These are phyloP conservation scores for Gynochthodes officinalis DNA, from an alignment of 257 asterid genomes.

Conservation along the genomic window DNA sequence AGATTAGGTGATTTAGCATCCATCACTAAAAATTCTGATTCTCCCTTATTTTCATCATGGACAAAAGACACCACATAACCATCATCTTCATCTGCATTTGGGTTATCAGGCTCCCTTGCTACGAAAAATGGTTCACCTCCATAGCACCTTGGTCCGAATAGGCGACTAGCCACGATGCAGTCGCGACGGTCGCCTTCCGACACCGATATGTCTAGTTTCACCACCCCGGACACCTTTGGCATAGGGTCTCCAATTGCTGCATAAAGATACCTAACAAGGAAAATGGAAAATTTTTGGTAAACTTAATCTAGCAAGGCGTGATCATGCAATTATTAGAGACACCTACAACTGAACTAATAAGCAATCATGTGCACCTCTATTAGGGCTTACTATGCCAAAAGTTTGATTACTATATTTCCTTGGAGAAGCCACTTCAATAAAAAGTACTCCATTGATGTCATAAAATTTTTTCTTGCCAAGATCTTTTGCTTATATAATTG, in stretches of 20 bases:
- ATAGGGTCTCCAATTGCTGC: conserved; percentile 40
- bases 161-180: conserved; percentile 36
- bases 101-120: conserved; percentile 33
- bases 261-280: conserved; percentile 29
- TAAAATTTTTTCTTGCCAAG: no score
- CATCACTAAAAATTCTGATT: conserved; percentile 68
- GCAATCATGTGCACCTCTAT: no score
- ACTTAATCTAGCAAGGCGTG: no score
- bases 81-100: conserved; percentile 57
- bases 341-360: no score
- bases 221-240: conserved; percentile 42
- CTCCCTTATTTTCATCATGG: conserved; percentile 62
- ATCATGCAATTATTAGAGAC: no score
- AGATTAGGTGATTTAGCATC: conserved; percentile 67
- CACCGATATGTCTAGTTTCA: conserved; percentile 36
- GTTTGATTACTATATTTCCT: no score
- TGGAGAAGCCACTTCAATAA: no score
- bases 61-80: conserved; percentile 61
- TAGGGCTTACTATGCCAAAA: no score
- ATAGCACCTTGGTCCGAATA: conserved; percentile 30
- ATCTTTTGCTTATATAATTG: no score
- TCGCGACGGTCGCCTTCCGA: conserved; percentile 36
- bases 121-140: conserved; percentile 48
- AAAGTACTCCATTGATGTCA: no score
- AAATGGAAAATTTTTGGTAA: not conserved